A percentile compares a stretch with the other conserved stretches of the same genome.
These are phyloP conservation scores for Bidens hawaiensis DNA, from an alignment of 140 eudicot species.

Conservation along the genomic window DNA sequence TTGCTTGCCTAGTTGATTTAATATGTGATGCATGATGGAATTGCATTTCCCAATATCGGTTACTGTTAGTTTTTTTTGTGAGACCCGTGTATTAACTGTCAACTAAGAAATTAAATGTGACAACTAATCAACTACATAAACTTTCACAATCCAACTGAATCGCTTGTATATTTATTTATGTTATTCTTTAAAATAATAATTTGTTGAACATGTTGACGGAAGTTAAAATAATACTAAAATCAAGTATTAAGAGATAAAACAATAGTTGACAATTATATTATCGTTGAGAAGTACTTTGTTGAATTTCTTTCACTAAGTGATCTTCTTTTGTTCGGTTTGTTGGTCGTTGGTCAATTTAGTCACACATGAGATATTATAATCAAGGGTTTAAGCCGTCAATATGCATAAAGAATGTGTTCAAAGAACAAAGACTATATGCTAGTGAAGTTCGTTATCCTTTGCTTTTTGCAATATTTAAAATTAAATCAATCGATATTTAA, in stretches of 20 bases:
- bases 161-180: too few relatives aligned
- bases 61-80: neutral
- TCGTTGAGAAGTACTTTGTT: conserved; percentile 22
- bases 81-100: neutral
- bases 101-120: too few relatives aligned
- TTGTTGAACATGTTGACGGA: too few relatives aligned
- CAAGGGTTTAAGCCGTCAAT: neutral
- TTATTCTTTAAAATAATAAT: too few relatives aligned
- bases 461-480: neutral
- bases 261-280: neutral
- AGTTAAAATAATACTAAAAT: neutral
- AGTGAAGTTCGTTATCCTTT: neutral
- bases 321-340: neutral
- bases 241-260: neutral
- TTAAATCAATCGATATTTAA: neutral
- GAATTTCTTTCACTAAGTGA: conserved; percentile 11
- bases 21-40: too few relatives aligned
- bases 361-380: conserved; percentile 22
- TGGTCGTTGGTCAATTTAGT: conserved; percentile 20
- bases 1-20: too few relatives aligned
- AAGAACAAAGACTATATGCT: neutral
- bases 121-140: too few relatives aligned
- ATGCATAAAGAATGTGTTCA: neutral
- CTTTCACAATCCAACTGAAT: too few relatives aligned
- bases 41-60: too few relatives aligned